Conservation (phyloP, 441 rosid species). For the Hypseocharis bilobata region DNA sequence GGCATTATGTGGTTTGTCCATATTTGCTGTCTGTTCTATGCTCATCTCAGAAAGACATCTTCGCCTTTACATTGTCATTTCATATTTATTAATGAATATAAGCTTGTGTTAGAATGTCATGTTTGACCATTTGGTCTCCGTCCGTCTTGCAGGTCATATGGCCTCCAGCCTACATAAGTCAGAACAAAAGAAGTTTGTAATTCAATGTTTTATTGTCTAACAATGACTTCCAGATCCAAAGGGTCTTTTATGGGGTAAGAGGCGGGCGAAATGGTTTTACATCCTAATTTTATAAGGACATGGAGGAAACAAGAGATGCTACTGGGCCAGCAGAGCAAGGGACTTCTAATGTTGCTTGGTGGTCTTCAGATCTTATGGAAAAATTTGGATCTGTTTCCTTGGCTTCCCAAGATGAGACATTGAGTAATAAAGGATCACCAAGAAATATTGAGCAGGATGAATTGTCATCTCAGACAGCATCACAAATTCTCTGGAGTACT, state of each 20-base stretch:
- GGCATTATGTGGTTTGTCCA: neutral
- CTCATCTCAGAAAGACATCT: neutral
- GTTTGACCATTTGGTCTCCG: conserved; percentile 16
- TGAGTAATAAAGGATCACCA: conserved; percentile 51
- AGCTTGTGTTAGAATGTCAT: neutral
- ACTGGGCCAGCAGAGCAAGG: conserved; percentile 63
- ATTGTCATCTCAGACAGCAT: conserved; percentile 59
- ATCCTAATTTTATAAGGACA: conserved; percentile 40
- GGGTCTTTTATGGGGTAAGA: conserved; percentile 47
- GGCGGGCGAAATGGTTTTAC: conserved; percentile 53
- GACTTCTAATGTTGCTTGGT: conserved; percentile 60
- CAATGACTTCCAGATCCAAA: conserved; percentile 23
- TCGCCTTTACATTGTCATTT: neutral
- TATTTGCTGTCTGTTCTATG: neutral
- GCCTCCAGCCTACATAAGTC: conserved; percentile 37
- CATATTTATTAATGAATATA: neutral
- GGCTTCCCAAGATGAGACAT: conserved; percentile 60
- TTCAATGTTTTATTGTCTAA: conserved; percentile 28
- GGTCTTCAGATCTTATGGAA: conserved; percentile 80
- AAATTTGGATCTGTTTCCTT: conserved; percentile 67
- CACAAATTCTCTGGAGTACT: conserved; percentile 86
- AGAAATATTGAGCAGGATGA: conserved; percentile 57
- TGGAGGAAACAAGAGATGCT: conserved; percentile 80
- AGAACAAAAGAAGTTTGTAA: conserved; percentile 29
- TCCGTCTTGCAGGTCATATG: conserved; percentile 42